Conservation (phyloP, 2,329 filamentous ascomycete genomes). For the Ophiocordyceps robertsii region DNA sequence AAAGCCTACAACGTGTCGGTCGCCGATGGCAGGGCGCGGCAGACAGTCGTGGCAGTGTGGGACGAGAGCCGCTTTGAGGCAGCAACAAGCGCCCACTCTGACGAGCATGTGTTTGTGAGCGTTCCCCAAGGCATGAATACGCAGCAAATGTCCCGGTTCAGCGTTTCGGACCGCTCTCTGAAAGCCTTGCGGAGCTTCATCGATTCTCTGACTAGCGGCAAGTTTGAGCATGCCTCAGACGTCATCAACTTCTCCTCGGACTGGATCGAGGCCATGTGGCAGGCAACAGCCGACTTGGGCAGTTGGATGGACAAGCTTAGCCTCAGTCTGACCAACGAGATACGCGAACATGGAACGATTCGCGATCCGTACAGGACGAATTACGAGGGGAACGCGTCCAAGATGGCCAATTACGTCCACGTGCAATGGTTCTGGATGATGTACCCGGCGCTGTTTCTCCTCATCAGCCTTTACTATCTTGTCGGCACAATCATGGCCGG, state of each 20-base stretch:
- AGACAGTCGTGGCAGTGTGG: constrained; percentile 13
- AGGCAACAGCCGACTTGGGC: constrained; percentile 14
- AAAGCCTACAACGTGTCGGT: constrained; percentile 16
- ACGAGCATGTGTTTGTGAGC: constrained; percentile 18
- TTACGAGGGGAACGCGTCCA: constrained; percentile 15
- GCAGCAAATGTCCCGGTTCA: constrained; percentile 12
- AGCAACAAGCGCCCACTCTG: constrained; percentile 10
- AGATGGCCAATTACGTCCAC: constrained; percentile 16
- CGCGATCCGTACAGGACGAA: constrained; percentile 3
- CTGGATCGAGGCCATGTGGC: constrained; percentile 23
- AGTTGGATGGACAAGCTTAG: constrained; percentile 19
- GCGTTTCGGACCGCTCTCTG: constrained; percentile 18
- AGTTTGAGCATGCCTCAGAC: constrained; percentile 13
- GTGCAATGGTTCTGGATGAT: constrained; percentile 23
- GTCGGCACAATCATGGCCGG: constrained; percentile 20
- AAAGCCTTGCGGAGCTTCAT: constrained; percentile 17
- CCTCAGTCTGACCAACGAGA: constrained; percentile 20
- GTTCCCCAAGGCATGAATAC: constrained; percentile 15
- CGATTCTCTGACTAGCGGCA: constrained; percentile 16
- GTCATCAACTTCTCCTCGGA: constrained; percentile 20
- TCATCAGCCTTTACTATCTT: constrained; percentile 20
- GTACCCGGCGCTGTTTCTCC: constrained; percentile 19
- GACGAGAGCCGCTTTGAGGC: constrained; percentile 14
- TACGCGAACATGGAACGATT: constrained; percentile 17
- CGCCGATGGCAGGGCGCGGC: constrained; percentile 13